phyloP scores from a whole-genome alignment of 116 monocot species.

The Dioscorea cayenensis region DNA sequence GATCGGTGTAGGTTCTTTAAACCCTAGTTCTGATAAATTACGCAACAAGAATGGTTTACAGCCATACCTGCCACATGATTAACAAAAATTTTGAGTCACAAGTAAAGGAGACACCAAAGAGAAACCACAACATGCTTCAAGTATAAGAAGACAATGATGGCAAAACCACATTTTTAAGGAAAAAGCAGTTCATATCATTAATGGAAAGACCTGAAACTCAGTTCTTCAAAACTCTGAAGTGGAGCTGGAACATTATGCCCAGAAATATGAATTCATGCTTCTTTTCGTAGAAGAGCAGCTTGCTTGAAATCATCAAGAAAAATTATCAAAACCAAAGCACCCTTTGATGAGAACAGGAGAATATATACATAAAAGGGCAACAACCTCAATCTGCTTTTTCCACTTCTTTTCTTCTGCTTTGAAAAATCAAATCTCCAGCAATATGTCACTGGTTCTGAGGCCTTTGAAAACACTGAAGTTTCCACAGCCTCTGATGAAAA shows the following conservation, averaged over 20 bases:
- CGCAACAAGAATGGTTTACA: constrained; percentile 66
- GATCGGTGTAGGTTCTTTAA: constrained; percentile 92
- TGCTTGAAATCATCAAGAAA: constrained; percentile 28
- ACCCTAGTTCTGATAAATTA: constrained; percentile 64
- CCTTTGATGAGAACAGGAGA: too few species aligned
- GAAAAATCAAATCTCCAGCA: constrained; percentile 6
- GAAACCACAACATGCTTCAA: too few species aligned
- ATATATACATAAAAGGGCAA: not conserved
- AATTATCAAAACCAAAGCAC: not conserved
- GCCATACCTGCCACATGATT: constrained; percentile 16
- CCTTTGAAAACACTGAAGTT: constrained; percentile 62
- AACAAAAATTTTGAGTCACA: too few species aligned
- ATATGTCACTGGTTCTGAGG: constrained; percentile 2
- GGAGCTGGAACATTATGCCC: constrained; percentile 61
- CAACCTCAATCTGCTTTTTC: constrained; percentile 73
- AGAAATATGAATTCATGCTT: constrained; percentile 72
- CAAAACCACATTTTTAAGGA: too few species aligned
- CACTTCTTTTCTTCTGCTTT: constrained; percentile 34
- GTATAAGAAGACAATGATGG: too few species aligned
- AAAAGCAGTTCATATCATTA: too few species aligned
- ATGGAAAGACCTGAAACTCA: constrained; percentile 49
- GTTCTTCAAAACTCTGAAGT: constrained; percentile 59
- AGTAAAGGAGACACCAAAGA: too few species aligned
- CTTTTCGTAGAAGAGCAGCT: constrained; percentile 65
- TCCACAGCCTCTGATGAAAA: constrained; percentile 38